A percentile compares a stretch with the other conserved stretches of the same genome.
These are phyloP conservation scores for Thraustotheca clavata DNA, from an alignment of 352 stramenopile species.

Conservation along the genomic window DNA sequence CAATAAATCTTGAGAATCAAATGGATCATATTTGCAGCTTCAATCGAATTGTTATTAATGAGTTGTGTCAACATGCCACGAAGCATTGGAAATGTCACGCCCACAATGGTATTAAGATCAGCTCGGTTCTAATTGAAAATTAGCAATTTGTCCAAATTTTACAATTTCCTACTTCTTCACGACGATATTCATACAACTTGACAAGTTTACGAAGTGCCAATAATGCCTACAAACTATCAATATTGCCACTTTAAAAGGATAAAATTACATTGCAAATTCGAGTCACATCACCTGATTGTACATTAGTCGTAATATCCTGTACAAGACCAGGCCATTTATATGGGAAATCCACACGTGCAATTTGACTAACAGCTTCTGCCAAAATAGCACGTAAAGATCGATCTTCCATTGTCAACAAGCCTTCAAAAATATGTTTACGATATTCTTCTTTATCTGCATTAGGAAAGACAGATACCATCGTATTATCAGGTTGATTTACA, in stretches of 20 bases:
- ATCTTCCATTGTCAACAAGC: slow-evolving; percentile 81
- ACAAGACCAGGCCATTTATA: slow-evolving; percentile 89
- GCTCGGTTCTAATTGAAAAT: slow-evolving; percentile 38
- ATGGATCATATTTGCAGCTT: slow-evolving; percentile 25
- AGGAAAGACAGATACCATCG: slow-evolving; percentile 56
- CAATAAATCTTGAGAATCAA: too few relatives aligned
- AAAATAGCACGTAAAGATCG: slow-evolving; percentile 88
- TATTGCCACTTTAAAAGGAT: neutral
- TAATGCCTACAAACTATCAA: slow-evolving; percentile 63
- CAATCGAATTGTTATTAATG: slow-evolving; percentile 44
- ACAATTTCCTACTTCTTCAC: slow-evolving; percentile 53
- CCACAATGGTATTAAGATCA: slow-evolving; percentile 90
- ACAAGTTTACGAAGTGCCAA: slow-evolving; percentile 93
- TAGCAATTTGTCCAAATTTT: neutral
- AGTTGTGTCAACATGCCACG: slow-evolving; percentile 85
- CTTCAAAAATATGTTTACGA: slow-evolving; percentile 65
- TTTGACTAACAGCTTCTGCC: slow-evolving; percentile 91
- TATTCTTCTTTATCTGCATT: slow-evolving; percentile 56
- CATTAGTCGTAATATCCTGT: slow-evolving; percentile 81
- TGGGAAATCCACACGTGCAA: slow-evolving; percentile 94
- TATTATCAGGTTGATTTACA: slow-evolving; percentile 55
- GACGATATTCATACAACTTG: slow-evolving; percentile 98
- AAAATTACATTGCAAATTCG: slow-evolving; percentile 64
- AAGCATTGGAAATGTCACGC: slow-evolving; percentile 90
- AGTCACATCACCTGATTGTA: slow-evolving; percentile 81